Percentiles rank a stretch among this genome's conserved stretches.
phyloP scores from a whole-genome alignment of 2,329 filamentous ascomycete species.

The Colletotrichum nymphaeae region DNA sequence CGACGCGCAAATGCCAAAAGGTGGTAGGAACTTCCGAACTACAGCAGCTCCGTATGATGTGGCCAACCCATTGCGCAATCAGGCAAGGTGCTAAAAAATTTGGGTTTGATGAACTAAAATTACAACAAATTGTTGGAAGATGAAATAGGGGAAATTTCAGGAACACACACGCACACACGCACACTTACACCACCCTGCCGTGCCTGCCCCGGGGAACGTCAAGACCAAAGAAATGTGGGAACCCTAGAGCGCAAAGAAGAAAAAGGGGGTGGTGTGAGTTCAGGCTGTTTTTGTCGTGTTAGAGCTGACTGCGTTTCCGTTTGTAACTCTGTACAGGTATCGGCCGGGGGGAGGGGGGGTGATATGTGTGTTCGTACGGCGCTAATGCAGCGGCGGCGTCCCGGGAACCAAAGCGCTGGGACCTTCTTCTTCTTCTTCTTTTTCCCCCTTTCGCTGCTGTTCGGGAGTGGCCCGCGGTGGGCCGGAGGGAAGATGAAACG shows the following conservation, averaged over 20 bases:
- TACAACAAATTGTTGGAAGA: not conserved
- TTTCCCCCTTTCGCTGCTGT: constrained; percentile 1
- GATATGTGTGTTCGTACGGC: not conserved
- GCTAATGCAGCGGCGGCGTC: constrained; percentile 34
- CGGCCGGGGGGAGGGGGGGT: not conserved
- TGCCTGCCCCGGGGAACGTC: not conserved
- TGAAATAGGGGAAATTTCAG: not conserved
- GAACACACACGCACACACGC: not conserved
- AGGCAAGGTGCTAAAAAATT: not conserved
- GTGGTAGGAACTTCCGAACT: not conserved
- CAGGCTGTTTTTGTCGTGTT: not conserved
- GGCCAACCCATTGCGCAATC: not conserved
- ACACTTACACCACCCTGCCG: not conserved
- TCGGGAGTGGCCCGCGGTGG: constrained; percentile 35
- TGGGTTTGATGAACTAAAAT: not conserved
- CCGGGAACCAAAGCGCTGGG: constrained; percentile 35
- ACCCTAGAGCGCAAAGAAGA: not conserved
- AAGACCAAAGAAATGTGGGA: not conserved
- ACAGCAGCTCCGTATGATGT: too few relatives aligned
- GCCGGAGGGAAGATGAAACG: not conserved
- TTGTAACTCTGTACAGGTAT: not conserved
- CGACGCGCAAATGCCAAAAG: not conserved
- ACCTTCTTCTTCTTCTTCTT: constrained; percentile 8
- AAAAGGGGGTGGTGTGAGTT: constrained; percentile 1
- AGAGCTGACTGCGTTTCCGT: not conserved